phyloP scores from a whole-genome alignment of 164 flowering plant species.

The Macadamia tetraphylla region DNA sequence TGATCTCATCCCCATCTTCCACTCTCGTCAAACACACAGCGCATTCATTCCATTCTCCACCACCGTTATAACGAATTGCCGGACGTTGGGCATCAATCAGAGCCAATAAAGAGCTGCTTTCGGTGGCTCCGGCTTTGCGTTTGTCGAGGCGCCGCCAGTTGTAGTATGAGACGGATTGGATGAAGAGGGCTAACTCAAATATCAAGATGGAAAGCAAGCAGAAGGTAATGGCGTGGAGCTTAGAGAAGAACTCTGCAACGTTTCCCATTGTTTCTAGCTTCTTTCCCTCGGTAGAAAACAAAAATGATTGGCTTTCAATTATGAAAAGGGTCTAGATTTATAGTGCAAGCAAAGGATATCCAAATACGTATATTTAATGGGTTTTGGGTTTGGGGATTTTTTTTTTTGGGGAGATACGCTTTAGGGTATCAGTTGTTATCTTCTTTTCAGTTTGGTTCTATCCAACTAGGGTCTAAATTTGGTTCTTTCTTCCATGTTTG shows the following conservation, averaged over 20 bases:
- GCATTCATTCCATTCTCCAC: constrained; percentile 19
- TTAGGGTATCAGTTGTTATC: no score
- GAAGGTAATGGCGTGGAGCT: constrained; percentile 25
- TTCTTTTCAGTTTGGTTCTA: no score
- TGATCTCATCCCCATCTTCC: constrained; percentile 36
- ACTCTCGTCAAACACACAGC: constrained; percentile 38
- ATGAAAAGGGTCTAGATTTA: no score
- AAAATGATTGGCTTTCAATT: no score
- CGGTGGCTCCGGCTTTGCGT: constrained; percentile 3
- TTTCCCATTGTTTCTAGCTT: no score
- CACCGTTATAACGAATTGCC: constrained; percentile 12
- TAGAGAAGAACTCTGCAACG: constrained; percentile 18
- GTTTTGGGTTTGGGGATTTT: no score
- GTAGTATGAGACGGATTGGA: constrained; percentile 14
- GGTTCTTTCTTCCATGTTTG: no score
- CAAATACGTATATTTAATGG: no score
- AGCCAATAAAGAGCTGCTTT: constrained; percentile 14
- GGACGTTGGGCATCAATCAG: constrained; percentile 31
- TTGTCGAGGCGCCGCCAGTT: not conserved
- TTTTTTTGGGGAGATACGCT: no score
- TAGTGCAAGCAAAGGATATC: no score
- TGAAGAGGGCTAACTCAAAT: constrained; percentile 20
- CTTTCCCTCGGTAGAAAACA: no score
- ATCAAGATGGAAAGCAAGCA: constrained; percentile 28
- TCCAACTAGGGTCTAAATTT: no score